Conservation (phyloP, 306 rosid species). For the Prosopis cineraria region DNA sequence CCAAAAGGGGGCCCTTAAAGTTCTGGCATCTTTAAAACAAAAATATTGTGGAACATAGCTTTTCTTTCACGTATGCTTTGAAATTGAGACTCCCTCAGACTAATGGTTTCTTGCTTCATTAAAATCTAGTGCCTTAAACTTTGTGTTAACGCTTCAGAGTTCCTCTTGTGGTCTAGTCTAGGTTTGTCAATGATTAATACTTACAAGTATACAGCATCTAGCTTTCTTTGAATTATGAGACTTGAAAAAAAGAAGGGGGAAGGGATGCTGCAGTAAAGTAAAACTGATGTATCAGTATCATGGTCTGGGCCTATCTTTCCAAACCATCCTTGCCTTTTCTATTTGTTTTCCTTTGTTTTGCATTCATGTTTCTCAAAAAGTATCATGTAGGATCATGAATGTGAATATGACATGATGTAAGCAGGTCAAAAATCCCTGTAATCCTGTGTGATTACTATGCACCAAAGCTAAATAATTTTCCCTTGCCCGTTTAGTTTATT, state of each 20-base stretch:
- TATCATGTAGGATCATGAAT: slow-evolving; percentile 3
- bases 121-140: neutral
- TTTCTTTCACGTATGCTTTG: too few species aligned
- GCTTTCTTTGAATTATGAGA: neutral
- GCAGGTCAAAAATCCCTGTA: neutral
- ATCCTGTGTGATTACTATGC: neutral
- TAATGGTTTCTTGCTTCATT: neutral
- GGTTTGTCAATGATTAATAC: neutral
- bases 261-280: neutral
- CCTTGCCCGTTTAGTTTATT: neutral
- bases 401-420: neutral
- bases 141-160: neutral
- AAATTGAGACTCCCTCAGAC: too few species aligned
- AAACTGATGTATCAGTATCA: neutral
- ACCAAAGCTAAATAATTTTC: neutral
- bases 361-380: neutral
- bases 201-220: neutral
- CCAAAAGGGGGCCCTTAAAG: neutral
- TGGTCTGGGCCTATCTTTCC: neutral
- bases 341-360: neutral
- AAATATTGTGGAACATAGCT: neutral
- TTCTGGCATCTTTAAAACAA: slow-evolving; percentile 9
- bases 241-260: neutral
- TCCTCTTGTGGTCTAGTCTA: neutral
- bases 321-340: neutral